A percentile compares a stretch with the other conserved stretches of the same genome.
Evolutionary conservation across 176 grass and related monocot species (phyloP).

Genomic region (Triticum monococcum): DNA sequence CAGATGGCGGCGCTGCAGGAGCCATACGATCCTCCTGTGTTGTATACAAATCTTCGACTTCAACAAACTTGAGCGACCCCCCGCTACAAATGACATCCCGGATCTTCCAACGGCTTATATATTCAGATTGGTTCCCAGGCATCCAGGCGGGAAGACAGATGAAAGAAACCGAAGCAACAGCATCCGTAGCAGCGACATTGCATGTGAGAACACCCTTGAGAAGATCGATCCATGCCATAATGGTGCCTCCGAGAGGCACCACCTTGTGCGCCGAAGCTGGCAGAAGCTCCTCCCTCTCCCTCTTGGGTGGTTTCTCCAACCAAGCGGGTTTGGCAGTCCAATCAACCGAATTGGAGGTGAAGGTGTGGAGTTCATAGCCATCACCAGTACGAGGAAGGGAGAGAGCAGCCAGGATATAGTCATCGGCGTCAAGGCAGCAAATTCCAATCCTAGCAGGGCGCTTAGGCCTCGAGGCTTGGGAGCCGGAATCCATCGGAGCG

Average conservation of each 20-base stretch:
- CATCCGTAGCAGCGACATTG: not conserved
- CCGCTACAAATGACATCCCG: not conserved
- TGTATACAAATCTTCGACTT: not conserved
- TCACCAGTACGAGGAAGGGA: accelerated
- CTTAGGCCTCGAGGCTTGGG: too few species aligned
- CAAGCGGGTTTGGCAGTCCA: not conserved
- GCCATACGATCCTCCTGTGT: not conserved
- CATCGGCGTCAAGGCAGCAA: not conserved
- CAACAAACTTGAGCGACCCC: not conserved
- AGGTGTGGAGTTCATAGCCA: not conserved
- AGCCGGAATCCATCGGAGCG: not conserved
- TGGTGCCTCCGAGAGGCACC: not conserved
- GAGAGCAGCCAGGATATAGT: not conserved
- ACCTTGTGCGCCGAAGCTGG: not conserved
- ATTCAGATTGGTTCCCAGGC: not conserved
- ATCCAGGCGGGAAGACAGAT: not conserved
- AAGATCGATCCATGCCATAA: not conserved
- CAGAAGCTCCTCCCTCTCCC: not conserved
- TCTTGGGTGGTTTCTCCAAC: not conserved
- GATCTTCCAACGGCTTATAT: not conserved
- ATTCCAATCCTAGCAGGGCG: too few species aligned
- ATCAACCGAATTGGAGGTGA: not conserved
- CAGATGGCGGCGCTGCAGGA: not conserved
- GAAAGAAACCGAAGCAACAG: not conserved
- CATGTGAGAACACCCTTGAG: not conserved